Evolutionary conservation across 1,139 yeast species (phyloP), one percentile per base, ranked within the genome.

Genomic region (Debaryomycetaceae sp.): DNA sequence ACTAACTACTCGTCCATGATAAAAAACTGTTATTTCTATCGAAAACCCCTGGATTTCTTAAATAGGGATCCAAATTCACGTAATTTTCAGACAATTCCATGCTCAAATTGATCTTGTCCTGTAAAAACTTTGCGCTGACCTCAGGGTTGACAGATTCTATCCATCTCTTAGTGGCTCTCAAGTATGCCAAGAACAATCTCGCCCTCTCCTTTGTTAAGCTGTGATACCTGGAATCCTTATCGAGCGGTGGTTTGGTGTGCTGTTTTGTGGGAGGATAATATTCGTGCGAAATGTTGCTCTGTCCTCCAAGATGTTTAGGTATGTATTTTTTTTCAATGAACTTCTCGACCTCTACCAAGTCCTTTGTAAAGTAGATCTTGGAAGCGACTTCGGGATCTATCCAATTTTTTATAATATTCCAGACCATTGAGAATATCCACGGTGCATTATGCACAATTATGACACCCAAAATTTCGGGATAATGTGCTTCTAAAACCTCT

Each of bases 321-420:
- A 89, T 72, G 54, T 76, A 65, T 38, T 78, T 66, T 37, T 62
- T 56, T 40, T 76, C 78, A 38, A 89, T 78, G 58, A 66, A 78
- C 53, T 81, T 69, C 42, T 70, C 71, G 53, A 89, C 65, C 48
- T 88, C 95, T 42, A 77, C 72, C 11, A 66, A 55, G 43, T 68
- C 68, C 55, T 82, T 81, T 24, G 96, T 87, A 65, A 89, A 89
- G 24, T 77, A 74, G 53, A 89, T 83, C 65, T 87, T 89, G 27
- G 87, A 73, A 0, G 95, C 95, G 39, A 89, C 95, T 7, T 84
- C 91, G 1, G 96, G 96, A 58, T 89, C 96, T 46, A 89, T 69
- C 96, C 96, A 88, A 52, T 81, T 83, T 62, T 84, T 87, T 56
- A 89, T 82, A 53, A 88, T 76, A 49, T 81, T 83, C 96, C 96